Evolutionary conservation across 2,329 filamentous ascomycete species (phyloP).

Genomic region (Cephalotrichum gorgonifer): DNA sequence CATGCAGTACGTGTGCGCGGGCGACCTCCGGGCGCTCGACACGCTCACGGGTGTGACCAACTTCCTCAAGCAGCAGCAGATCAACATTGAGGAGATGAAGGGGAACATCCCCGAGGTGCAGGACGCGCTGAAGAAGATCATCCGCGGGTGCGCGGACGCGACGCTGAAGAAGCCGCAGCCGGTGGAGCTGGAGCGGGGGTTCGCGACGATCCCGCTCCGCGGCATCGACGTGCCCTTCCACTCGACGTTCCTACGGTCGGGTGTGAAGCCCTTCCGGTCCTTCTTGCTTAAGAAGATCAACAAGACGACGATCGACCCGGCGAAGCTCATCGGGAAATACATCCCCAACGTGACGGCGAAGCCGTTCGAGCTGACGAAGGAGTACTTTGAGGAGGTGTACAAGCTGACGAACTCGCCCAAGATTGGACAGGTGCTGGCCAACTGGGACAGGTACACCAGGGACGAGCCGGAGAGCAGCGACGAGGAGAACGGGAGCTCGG

Average conservation of each 20-base stretch:
- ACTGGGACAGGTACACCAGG: constrained; percentile 66
- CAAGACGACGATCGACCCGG: constrained; percentile 95
- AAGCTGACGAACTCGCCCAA: constrained; percentile 74
- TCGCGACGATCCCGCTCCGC: constrained; percentile 90
- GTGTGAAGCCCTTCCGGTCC: constrained; percentile 96
- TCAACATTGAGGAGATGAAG: constrained; percentile 91
- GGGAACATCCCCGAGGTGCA: constrained; percentile 87
- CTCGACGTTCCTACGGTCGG: constrained; percentile 92
- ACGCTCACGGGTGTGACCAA: constrained; percentile 75
- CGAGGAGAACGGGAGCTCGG: constrained; percentile 3
- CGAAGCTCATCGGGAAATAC: constrained; percentile 95
- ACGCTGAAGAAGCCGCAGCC: constrained; percentile 84
- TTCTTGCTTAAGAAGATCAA: constrained; percentile 99
- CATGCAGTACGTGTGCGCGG: constrained; percentile 65
- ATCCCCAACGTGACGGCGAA: constrained; percentile 97
- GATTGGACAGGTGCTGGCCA: constrained; percentile 72
- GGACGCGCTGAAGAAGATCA: constrained; percentile 80
- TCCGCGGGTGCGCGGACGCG: constrained; percentile 75
- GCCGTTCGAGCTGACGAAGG: constrained; percentile 91
- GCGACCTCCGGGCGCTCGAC: constrained; percentile 61
- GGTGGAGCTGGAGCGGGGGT: constrained; percentile 83
- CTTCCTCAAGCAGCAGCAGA: constrained; percentile 92
- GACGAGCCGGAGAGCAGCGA: constrained; percentile 29
- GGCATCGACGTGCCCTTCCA: constrained; percentile 99
- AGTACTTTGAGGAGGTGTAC: constrained; percentile 99